A percentile compares a stretch with the other conserved stretches of the same genome.
phyloP scores from a whole-genome alignment of 73 alveolate genomes.

The Symbiodinium pilosum region DNA sequence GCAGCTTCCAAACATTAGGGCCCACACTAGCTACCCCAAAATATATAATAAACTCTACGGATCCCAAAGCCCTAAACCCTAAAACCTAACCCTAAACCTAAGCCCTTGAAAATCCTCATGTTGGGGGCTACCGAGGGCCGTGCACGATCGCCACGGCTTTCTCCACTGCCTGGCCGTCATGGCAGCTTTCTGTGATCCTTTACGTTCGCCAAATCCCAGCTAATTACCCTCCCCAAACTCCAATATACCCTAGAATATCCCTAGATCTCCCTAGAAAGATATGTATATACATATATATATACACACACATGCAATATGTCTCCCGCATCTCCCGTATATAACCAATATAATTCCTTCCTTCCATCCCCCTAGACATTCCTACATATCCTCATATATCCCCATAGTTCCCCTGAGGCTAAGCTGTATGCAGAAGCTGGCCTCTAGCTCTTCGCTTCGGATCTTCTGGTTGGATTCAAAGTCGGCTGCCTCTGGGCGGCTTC shows the following conservation, averaged over 20 bases:
- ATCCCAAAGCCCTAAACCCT: background rate
- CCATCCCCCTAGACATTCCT: background rate
- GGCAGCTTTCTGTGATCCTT: background rate
- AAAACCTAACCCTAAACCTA: background rate
- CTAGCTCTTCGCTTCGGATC: conserved; percentile 72
- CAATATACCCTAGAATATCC: background rate
- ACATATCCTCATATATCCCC: background rate
- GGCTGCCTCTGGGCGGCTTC: conserved; percentile 37
- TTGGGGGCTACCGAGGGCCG: background rate
- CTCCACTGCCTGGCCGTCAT: conserved; percentile 41
- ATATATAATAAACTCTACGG: too few species aligned
- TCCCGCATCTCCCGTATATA: too few species aligned
- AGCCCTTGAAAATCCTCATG: background rate
- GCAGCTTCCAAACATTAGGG: too few species aligned
- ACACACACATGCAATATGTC: too few species aligned
- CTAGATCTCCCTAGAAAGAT: background rate
- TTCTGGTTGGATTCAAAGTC: conserved; percentile 91
- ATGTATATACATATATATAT: background rate
- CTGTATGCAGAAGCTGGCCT: background rate
- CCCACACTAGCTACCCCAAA: too few species aligned
- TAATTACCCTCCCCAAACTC: background rate
- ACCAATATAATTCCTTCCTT: background rate
- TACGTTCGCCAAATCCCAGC: background rate
- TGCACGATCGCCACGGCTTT: conserved; percentile 59
- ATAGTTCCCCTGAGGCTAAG: too few species aligned